A percentile compares a stretch with the other conserved stretches of the same genome.
phyloP scores from a whole-genome alignment of 257 asterid species.

The Anisodus tanguticus region DNA sequence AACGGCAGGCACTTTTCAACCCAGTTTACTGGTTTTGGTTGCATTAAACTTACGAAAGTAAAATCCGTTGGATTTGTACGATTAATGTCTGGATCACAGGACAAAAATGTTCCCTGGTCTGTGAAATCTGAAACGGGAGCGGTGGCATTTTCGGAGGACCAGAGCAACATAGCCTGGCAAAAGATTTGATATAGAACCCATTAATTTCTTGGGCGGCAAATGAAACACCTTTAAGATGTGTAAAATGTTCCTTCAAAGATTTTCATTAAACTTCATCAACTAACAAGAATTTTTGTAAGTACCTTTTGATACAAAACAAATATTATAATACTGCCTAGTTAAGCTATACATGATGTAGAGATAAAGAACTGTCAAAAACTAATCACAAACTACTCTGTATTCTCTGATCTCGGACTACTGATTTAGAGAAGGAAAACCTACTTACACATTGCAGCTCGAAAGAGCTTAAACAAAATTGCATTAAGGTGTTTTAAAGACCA shows the following conservation, averaged over 20 bases:
- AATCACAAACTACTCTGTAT: conserved; percentile 11
- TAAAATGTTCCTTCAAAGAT: background rate
- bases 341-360: conserved; percentile 5
- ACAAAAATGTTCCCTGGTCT: too few relatives aligned
- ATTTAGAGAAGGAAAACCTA: conserved; percentile 32
- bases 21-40: too few relatives aligned
- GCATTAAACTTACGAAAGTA: too few relatives aligned
- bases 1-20: too few relatives aligned
- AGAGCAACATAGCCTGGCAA: background rate
- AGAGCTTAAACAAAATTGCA: conserved; percentile 30
- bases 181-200: background rate
- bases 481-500: conserved; percentile 55
- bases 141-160: background rate
- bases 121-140: too few relatives aligned
- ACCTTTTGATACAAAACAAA: background rate
- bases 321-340: background rate
- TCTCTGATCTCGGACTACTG: background rate
- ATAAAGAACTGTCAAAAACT: background rate
- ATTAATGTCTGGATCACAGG: too few relatives aligned
- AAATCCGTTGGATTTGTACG: too few relatives aligned
- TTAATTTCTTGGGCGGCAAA: background rate
- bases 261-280: background rate
- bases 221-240: background rate
- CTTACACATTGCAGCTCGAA: conserved; percentile 42
- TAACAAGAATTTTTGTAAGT: background rate